Evolutionary conservation across 306 rosid genomes (phyloP).

Genomic region (Cicer pinnatifidum): DNA sequence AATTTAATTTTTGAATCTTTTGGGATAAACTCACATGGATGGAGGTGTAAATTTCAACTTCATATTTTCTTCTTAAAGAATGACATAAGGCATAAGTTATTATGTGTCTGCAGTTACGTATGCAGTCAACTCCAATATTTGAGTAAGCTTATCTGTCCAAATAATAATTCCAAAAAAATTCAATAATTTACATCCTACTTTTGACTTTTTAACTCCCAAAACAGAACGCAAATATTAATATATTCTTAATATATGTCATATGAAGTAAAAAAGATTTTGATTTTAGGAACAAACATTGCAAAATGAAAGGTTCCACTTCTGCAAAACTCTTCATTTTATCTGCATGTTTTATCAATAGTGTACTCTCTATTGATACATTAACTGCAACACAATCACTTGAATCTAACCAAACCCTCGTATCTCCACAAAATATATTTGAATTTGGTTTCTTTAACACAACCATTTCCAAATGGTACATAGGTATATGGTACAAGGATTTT

Average conservation of each 20-base stretch:
- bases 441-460: conserved; percentile 52
- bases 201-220: neutral
- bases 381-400: conserved; percentile 48
- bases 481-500: conserved; percentile 59
- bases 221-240: neutral
- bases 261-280: neutral
- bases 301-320: conserved; percentile 47
- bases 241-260: neutral
- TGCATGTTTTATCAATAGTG: conserved; percentile 6
- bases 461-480: conserved; percentile 55
- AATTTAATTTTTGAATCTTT: no score
- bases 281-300: conserved; percentile 8
- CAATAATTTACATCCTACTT: neutral
- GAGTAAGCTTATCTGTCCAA: neutral
- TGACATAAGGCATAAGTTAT: no score
- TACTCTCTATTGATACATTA: conserved; percentile 47
- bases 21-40: no score
- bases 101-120: no score
- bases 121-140: neutral
- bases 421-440: conserved; percentile 51
- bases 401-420: conserved; percentile 53
- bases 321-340: conserved; percentile 10
- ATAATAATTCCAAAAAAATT: neutral
- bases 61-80: no score
- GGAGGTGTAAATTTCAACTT: no score